phyloP scores from a whole-genome alignment of 73 alveolate genomes.

The Chromera velia region DNA sequence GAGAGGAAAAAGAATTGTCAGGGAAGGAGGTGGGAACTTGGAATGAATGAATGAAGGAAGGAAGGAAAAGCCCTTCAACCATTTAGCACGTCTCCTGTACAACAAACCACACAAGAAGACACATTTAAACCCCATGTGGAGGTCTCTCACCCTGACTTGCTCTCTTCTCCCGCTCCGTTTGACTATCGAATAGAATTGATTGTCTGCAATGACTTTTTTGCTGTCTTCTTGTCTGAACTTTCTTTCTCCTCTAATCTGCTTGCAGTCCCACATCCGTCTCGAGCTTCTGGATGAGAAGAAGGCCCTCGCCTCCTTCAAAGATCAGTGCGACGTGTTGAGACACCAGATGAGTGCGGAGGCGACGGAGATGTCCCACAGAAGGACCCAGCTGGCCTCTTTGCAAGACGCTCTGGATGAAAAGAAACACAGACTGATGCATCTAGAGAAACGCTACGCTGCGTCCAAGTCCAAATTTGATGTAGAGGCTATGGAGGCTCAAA shows the following conservation, averaged over 20 bases:
- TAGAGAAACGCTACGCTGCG: slow-evolving; percentile 54
- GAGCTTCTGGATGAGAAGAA: slow-evolving; percentile 22
- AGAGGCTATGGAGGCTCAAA: slow-evolving; percentile 61
- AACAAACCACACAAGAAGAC: too few species aligned
- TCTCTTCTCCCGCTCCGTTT: too few species aligned
- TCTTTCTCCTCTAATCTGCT: slow-evolving; percentile 2
- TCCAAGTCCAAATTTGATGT: slow-evolving; percentile 61
- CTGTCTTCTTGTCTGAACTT: too few species aligned
- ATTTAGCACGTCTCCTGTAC: too few species aligned
- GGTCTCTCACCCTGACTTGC: too few species aligned
- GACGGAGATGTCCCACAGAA: slow-evolving; percentile 59
- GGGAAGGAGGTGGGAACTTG: too few species aligned
- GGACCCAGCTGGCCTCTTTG: slow-evolving; percentile 48
- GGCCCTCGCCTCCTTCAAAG: background rate
- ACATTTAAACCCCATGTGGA: too few species aligned
- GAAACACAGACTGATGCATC: slow-evolving; percentile 59
- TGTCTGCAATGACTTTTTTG: too few species aligned
- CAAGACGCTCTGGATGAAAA: slow-evolving; percentile 51
- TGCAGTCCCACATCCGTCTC: slow-evolving; percentile 33
- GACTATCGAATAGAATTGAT: too few species aligned
- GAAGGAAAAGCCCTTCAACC: too few species aligned
- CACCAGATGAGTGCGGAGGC: slow-evolving; percentile 72
- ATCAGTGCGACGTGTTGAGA: slow-evolving; percentile 68
- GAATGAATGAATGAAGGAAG: too few species aligned
- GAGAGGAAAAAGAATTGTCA: too few species aligned